Percentiles rank a stretch among this genome's conserved stretches.
These are phyloP conservation scores for Monosporascus sp. DNA, from an alignment of 2,329 filamentous ascomycete genomes.

Conservation along the genomic window DNA sequence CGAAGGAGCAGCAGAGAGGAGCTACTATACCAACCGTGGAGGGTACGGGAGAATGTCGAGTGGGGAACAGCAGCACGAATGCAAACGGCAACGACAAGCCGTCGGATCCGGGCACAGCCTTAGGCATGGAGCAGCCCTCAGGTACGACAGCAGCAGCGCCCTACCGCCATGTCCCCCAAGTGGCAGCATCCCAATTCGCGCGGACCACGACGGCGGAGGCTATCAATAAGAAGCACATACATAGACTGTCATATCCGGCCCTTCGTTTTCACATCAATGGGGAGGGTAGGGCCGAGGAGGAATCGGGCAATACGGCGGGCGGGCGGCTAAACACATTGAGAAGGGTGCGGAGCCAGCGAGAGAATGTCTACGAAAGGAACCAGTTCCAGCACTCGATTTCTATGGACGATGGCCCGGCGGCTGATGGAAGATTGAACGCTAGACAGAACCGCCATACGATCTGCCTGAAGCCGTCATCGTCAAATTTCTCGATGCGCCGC, in stretches of 20 bases:
- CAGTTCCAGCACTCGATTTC: constrained; percentile 37
- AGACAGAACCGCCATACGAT: not conserved
- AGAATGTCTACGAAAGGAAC: constrained; percentile 34
- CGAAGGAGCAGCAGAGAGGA: too few species aligned
- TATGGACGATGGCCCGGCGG: constrained; percentile 20
- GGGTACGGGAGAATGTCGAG: not conserved
- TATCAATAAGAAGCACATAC: constrained; percentile 30
- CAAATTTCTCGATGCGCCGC: not conserved
- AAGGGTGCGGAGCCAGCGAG: constrained; percentile 34
- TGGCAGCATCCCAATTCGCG: constrained; percentile 50
- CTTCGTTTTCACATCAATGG: constrained; percentile 36
- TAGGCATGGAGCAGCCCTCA: too few species aligned
- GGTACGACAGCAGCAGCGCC: constrained; percentile 9
- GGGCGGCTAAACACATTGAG: constrained; percentile 32
- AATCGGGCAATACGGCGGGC: constrained; percentile 26
- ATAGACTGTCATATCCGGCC: constrained; percentile 37
- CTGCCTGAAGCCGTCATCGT: not conserved
- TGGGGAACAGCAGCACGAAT: not conserved
- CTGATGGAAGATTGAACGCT: constrained; percentile 2
- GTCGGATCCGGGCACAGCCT: not conserved
- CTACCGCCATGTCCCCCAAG: constrained; percentile 48
- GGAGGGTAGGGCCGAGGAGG: constrained; percentile 15
- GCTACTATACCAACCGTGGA: not conserved
- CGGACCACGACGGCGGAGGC: constrained; percentile 44
- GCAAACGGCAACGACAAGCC: constrained; percentile 6